These are phyloP conservation scores for Monosporascus sp. DNA, from an alignment of 2,329 filamentous ascomycete species.

Conservation along the genomic window DNA sequence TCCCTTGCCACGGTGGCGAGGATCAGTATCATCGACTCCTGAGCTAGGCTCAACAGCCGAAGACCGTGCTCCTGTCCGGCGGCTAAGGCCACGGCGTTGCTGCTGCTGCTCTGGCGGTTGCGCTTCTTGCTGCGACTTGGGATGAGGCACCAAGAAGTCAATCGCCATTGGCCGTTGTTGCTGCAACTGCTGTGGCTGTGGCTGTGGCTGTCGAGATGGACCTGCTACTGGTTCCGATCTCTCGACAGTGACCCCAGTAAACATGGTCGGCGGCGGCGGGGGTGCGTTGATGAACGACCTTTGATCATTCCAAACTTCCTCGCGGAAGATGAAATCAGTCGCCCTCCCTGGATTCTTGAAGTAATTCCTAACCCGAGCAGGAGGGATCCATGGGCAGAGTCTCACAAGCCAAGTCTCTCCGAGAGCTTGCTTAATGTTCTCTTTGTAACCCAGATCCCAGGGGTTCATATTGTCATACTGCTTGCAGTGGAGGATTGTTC, in stretches of 20 bases:
- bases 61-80: not conserved
- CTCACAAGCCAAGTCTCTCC: not conserved
- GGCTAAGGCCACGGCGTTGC: not conserved
- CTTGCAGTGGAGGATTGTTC: not conserved
- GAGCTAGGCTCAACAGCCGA: not conserved
- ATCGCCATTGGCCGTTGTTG: not conserved
- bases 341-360: not conserved
- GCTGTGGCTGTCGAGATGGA: too few species aligned
- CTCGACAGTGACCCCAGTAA: not conserved
- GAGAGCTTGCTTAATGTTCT: not conserved
- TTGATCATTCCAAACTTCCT: not conserved
- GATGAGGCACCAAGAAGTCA: not conserved
- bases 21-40: not conserved
- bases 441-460: not conserved
- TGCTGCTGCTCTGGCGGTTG: not conserved
- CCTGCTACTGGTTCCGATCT: not conserved
- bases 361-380: not conserved
- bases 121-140: not conserved
- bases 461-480: not conserved
- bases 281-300: not conserved
- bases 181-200: too few species aligned
- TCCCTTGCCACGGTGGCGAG: not conserved
- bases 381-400: not conserved
- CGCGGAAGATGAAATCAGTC: not conserved
- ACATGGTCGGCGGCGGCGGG: not conserved